phyloP scores from a whole-genome alignment of 345 rosid genomes.

The Turnera subulata region DNA sequence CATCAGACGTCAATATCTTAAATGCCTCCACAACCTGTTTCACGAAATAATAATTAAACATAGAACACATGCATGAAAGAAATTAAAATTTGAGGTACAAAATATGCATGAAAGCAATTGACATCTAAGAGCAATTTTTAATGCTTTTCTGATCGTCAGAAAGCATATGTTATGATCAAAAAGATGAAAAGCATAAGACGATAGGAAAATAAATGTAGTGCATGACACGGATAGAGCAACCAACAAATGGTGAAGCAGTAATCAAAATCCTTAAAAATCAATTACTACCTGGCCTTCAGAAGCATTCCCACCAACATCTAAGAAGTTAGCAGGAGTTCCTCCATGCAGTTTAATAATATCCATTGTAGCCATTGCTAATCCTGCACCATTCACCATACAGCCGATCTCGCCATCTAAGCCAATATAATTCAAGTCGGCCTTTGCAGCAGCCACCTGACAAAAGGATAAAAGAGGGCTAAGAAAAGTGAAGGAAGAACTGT shows the following conservation, averaged over 20 bases:
- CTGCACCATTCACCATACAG: conserved; percentile 99
- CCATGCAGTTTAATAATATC: conserved; percentile 97
- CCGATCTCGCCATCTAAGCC: conserved; percentile 99
- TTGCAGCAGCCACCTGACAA: conserved; percentile 84
- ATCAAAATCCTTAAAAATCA: conserved; percentile 5
- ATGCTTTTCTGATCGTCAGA: too few species aligned
- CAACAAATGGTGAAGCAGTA: conserved; percentile 5
- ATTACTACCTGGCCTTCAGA: conserved; percentile 84
- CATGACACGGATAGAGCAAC: too few species aligned
- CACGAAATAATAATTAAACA: conserved; percentile 11
- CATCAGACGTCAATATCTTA: conserved; percentile 95
- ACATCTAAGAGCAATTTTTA: too few species aligned
- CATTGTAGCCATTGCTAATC: conserved; percentile 99
- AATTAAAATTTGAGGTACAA: background rate
- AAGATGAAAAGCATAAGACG: too few species aligned
- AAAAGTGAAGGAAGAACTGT: background rate
- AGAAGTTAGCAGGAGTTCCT: conserved; percentile 98
- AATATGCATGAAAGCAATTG: background rate
- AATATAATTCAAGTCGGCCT: conserved; percentile 95
- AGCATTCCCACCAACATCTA: conserved; percentile 98
- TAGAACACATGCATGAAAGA: background rate
- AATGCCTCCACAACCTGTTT: conserved; percentile 96
- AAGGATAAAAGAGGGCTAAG: conserved; percentile 14
- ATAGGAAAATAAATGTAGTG: too few species aligned
- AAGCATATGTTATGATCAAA: too few species aligned